These are phyloP conservation scores for Gloeophyllum trabeum DNA, from an alignment of 768 basidiomycete species.

Conservation along the genomic window DNA sequence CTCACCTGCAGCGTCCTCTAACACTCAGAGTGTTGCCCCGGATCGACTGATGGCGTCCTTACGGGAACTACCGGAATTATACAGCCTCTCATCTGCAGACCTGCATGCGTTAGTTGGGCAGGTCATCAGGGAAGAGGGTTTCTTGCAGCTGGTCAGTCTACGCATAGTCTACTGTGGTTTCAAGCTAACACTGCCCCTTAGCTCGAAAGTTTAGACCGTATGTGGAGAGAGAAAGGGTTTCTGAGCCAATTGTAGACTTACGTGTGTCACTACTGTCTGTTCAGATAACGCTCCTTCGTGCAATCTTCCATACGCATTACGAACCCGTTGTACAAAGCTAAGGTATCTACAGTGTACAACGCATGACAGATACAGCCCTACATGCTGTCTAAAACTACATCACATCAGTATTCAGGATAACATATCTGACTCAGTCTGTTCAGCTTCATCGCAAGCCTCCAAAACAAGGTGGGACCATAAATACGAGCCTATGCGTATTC, in stretches of 20 bases:
- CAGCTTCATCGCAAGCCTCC: too few species aligned
- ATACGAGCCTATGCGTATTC: too few species aligned
- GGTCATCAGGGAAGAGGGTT: constrained; percentile 66
- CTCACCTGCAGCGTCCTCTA: constrained; percentile 4
- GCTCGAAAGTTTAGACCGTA: constrained; percentile 41
- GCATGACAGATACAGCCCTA: too few species aligned
- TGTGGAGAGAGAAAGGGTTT: constrained; percentile 28
- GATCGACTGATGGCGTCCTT: constrained; percentile 26
- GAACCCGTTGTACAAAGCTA: too few species aligned
- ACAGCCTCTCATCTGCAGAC: constrained; percentile 35
- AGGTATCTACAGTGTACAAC: too few species aligned
- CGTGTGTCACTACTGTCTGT: too few species aligned
- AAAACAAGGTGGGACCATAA: too few species aligned
- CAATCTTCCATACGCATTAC: too few species aligned
- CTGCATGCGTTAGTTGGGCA: constrained; percentile 49
- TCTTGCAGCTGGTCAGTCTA: constrained; percentile 54
- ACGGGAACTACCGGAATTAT: constrained; percentile 34
- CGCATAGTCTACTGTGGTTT: neutral
- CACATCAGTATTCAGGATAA: too few species aligned
- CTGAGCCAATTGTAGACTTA: constrained; percentile 1
- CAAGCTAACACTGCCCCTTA: constrained; percentile 13
- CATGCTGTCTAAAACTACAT: too few species aligned
- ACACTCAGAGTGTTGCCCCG: constrained; percentile 6
- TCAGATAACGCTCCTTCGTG: too few species aligned
- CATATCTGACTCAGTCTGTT: too few species aligned